A percentile compares a stretch with the other conserved stretches of the same genome.
Evolutionary conservation across 2,329 filamentous ascomycete genomes (phyloP).

Genomic region (Sarocladiaceae sp.): DNA sequence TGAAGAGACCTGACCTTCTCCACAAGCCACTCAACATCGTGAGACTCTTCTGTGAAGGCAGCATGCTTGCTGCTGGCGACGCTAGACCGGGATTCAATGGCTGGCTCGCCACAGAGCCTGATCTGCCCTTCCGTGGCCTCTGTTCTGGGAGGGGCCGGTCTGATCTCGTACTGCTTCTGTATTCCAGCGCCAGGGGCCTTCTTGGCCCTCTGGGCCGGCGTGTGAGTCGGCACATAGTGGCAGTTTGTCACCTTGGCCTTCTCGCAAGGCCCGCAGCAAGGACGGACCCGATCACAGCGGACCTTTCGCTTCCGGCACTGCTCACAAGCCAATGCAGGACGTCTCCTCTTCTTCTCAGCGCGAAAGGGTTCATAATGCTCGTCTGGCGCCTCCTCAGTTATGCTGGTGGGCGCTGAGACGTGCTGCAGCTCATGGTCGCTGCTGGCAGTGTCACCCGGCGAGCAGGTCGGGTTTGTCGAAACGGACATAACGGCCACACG

Average conservation of each 20-base stretch:
- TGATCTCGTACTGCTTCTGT: conserved; percentile 8
- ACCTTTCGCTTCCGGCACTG: conserved; percentile 56
- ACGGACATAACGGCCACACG: no score
- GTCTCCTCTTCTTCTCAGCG: conserved; percentile 32
- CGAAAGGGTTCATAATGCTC: neutral
- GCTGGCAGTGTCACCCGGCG: no score
- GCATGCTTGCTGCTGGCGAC: neutral
- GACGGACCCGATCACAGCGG: conserved; percentile 51
- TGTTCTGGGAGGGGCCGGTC: neutral
- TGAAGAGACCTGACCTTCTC: conserved; percentile 9
- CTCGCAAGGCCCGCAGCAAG: conserved; percentile 55
- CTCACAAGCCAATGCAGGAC: conserved; percentile 43
- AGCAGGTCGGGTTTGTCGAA: no score
- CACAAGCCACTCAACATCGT: conserved; percentile 8
- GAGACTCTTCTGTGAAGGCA: neutral
- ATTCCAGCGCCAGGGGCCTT: conserved; percentile 21
- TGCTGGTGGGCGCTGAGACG: no score
- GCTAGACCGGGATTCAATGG: no score
- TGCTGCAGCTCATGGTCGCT: no score
- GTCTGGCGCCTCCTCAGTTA: no score
- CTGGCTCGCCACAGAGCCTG: no score
- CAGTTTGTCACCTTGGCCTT: conserved; percentile 49
- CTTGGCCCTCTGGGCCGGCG: conserved; percentile 17
- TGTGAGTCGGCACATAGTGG: conserved; percentile 38
- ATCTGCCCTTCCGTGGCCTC: neutral